A percentile compares a stretch with the other conserved stretches of the same genome.
Evolutionary conservation across 78 protist genomes (phyloP).

Genomic region (Isochrysis galbana): DNA sequence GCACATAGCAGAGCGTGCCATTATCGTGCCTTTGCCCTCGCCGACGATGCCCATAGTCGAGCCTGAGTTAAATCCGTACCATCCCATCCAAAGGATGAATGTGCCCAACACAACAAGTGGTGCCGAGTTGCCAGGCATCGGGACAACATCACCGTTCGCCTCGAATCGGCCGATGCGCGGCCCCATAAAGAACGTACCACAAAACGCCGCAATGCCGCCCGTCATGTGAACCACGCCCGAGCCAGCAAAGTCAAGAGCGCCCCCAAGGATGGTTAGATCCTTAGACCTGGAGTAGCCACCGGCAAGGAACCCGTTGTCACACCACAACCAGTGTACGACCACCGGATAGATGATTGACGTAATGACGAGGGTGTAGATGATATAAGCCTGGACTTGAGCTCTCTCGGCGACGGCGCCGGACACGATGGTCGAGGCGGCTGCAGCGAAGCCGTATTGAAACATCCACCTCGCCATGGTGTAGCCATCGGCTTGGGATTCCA

Average conservation of each 20-base stretch:
- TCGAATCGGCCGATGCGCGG: slow-evolving; percentile 80
- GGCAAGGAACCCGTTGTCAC: not conserved
- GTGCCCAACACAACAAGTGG: slow-evolving; percentile 43
- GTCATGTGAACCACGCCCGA: slow-evolving; percentile 78
- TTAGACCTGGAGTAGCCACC: not conserved
- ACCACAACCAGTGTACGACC: slow-evolving; percentile 61
- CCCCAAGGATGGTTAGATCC: not conserved
- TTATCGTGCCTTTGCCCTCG: not conserved
- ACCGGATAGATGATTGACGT: slow-evolving; percentile 62
- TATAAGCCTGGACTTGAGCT: slow-evolving; percentile 31
- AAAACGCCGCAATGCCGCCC: slow-evolving; percentile 78
- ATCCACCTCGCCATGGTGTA: not conserved
- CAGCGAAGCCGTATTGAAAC: slow-evolving; percentile 56
- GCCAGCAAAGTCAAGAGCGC: slow-evolving; percentile 54
- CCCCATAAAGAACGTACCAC: slow-evolving; percentile 72
- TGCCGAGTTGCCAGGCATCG: not conserved
- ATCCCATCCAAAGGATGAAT: slow-evolving; percentile 58
- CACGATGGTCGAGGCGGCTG: slow-evolving; percentile 63
- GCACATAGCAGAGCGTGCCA: not conserved
- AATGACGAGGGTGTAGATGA: slow-evolving; percentile 35
- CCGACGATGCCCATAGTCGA: slow-evolving; percentile 49
- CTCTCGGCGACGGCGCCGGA: slow-evolving; percentile 76
- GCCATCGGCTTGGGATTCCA: not conserved
- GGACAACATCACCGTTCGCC: not conserved
- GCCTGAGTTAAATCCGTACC: slow-evolving; percentile 80